These are phyloP conservation scores for Macroventuria anomochaeta DNA, from an alignment of 2,329 filamentous ascomycete species.

Conservation along the genomic window DNA sequence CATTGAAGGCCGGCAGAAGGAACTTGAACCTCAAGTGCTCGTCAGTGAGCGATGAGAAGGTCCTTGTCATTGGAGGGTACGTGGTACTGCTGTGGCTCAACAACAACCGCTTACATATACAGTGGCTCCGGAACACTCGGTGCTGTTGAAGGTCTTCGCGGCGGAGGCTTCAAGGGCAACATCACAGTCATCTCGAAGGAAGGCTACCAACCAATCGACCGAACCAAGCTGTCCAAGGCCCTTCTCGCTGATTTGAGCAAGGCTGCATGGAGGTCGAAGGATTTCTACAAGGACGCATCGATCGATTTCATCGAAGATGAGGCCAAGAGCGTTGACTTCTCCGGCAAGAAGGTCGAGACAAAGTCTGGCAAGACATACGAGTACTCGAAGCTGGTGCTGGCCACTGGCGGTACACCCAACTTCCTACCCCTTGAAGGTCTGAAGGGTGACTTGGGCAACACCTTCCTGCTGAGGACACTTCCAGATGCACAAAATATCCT, in stretches of 20 bases:
- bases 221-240: constrained; percentile 94
- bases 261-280: constrained; percentile 75
- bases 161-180: constrained; percentile 77
- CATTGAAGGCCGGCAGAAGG: constrained; percentile 77
- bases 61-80: constrained; percentile 71
- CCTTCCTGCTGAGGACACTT: constrained; percentile 83
- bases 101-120: constrained; percentile 11
- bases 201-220: constrained; percentile 85
- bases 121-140: constrained; percentile 84
- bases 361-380: constrained; percentile 71
- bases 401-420: constrained; percentile 81
- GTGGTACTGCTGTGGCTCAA: neutral
- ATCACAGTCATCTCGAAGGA: constrained; percentile 87
- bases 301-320: constrained; percentile 64
- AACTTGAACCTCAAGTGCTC: constrained; percentile 76
- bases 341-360: constrained; percentile 74
- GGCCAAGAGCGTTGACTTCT: constrained; percentile 79
- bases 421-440: constrained; percentile 82
- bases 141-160: constrained; percentile 80
- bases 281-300: constrained; percentile 73
- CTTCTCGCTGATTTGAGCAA: constrained; percentile 82
- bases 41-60: constrained; percentile 64
- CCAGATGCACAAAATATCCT: constrained; percentile 80
- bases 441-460: constrained; percentile 78
- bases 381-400: constrained; percentile 89